Evolutionary conservation across 176 grass and related monocot genomes (phyloP).

Genomic region (Eleusine indica): DNA sequence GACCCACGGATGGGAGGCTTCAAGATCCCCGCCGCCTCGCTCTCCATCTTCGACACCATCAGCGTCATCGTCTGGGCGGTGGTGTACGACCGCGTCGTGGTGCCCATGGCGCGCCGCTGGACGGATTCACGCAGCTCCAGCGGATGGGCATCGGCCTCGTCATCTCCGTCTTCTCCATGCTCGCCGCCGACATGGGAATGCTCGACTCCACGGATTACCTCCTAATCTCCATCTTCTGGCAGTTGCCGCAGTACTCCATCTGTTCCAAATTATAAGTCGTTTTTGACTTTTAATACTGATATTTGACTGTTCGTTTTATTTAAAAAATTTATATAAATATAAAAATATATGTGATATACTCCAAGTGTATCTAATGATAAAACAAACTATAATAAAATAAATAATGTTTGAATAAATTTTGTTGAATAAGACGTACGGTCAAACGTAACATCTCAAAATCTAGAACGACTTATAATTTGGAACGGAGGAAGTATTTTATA

Average conservation of each 20-base stretch:
- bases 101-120: slow-evolving; percentile 34
- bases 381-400: too few relatives aligned
- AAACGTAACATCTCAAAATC: too few relatives aligned
- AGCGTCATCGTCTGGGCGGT: slow-evolving; percentile 60
- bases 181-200: slow-evolving; percentile 37
- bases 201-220: slow-evolving; percentile 26
- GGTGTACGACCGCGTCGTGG: slow-evolving; percentile 50
- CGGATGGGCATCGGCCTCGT: slow-evolving; percentile 66
- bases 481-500: too few relatives aligned
- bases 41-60: slow-evolving; percentile 74
- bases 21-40: slow-evolving; percentile 63
- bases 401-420: too few relatives aligned
- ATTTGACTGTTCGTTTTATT: too few relatives aligned
- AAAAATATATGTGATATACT: too few relatives aligned
- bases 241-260: slow-evolving; percentile 58
- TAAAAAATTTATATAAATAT: too few relatives aligned
- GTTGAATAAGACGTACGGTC: too few relatives aligned
- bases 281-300: too few relatives aligned
- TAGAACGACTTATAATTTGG: too few relatives aligned
- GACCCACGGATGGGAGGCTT: slow-evolving; percentile 55
- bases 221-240: slow-evolving; percentile 70
- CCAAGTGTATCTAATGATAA: too few relatives aligned
- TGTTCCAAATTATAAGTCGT: too few relatives aligned
- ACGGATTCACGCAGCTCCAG: slow-evolving; percentile 70
- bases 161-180: slow-evolving; percentile 52